These are phyloP conservation scores for Canavalia gladiata DNA, from an alignment of 306 rosid species.

Conservation along the genomic window DNA sequence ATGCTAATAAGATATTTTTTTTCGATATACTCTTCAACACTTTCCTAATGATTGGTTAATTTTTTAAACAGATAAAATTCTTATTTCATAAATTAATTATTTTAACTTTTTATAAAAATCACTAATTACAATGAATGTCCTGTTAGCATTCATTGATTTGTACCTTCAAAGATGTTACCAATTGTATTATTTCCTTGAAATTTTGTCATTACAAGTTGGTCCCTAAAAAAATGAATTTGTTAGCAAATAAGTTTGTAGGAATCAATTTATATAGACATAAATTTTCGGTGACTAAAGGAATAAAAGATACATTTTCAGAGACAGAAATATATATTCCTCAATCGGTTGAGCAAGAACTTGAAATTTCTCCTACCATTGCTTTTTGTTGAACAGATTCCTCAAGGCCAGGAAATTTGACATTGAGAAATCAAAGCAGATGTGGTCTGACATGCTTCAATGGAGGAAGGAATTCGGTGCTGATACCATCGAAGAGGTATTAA, in stretches of 20 bases:
- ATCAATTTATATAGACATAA: background rate
- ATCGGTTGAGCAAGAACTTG: background rate
- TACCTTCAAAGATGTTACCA: background rate
- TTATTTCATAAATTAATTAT: too few relatives aligned
- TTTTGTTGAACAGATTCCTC: slow-evolving; percentile 65
- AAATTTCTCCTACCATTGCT: background rate
- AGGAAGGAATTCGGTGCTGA: slow-evolving; percentile 89
- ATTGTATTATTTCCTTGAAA: background rate
- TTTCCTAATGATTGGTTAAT: too few relatives aligned
- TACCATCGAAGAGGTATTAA: slow-evolving; percentile 71
- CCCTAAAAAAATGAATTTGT: background rate
- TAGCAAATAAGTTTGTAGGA: background rate
- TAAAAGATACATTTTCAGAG: background rate
- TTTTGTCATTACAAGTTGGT: background rate
- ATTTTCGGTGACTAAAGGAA: background rate
- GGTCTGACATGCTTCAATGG: slow-evolving; percentile 93
- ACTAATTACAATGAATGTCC: too few relatives aligned
- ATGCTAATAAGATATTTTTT: too few relatives aligned
- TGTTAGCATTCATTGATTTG: too few relatives aligned
- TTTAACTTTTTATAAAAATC: too few relatives aligned
- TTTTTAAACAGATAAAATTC: too few relatives aligned
- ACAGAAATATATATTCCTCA: background rate
- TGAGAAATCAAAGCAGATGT: slow-evolving; percentile 91
- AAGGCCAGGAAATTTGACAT: slow-evolving; percentile 89
- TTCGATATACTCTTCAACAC: too few relatives aligned